Percentiles rank a stretch among this genome's conserved stretches.
phyloP scores from a whole-genome alignment of 768 basidiomycete species.

The Leccinum longicurvipes region DNA sequence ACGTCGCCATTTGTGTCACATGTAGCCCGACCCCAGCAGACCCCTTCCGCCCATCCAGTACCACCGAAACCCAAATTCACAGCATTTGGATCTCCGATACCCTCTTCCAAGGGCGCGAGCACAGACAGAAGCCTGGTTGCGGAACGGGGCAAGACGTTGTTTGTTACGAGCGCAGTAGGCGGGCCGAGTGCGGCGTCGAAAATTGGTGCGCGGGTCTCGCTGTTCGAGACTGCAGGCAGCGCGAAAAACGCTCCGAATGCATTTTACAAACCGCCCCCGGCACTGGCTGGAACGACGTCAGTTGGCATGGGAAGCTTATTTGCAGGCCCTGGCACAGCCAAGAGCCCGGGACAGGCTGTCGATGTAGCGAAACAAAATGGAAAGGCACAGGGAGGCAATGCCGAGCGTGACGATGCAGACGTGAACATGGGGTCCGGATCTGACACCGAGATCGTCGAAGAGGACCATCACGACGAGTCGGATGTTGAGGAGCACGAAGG shows the following conservation, averaged over 20 bases:
- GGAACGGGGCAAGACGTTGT: conserved; percentile 17
- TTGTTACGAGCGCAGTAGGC: conserved; percentile 1
- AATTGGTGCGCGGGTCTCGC: conserved; percentile 14
- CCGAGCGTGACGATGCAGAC: conserved; percentile 13
- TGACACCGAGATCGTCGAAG: conserved; percentile 16
- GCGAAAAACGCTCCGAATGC: conserved; percentile 60
- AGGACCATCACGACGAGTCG: background rate
- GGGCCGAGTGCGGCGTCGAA: conserved; percentile 4
- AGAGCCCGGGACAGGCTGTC: background rate
- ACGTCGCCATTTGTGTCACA: conserved; percentile 1
- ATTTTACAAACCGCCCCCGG: conserved; percentile 56
- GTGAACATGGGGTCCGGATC: conserved; percentile 20
- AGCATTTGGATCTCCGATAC: conserved; percentile 26
- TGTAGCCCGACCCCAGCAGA: conserved; percentile 1
- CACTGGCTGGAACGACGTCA: background rate
- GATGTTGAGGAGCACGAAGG: conserved; percentile 1
- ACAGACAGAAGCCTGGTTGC: conserved; percentile 7
- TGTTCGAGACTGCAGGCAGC: conserved; percentile 44
- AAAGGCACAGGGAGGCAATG: background rate
- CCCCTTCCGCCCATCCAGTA: background rate
- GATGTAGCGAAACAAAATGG: conserved; percentile 2
- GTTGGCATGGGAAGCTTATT: conserved; percentile 3
- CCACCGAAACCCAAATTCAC: conserved; percentile 23
- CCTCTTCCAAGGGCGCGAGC: background rate
- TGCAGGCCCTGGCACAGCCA: background rate